Base-by-base conservation (phyloP, 140 eudicot genomes). In the Senecio squalidus region DNA sequence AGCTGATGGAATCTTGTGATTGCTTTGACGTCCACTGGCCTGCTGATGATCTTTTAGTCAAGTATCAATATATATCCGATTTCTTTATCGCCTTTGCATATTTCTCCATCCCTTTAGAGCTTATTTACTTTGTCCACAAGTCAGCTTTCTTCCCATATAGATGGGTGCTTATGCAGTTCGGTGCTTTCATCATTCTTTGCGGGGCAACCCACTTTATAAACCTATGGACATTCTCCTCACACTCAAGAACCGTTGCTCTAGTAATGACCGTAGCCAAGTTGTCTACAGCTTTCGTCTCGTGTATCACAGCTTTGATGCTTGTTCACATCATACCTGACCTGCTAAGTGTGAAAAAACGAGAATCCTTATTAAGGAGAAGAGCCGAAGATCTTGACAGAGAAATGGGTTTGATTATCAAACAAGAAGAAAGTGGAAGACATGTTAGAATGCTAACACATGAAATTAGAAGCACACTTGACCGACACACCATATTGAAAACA, bases 361-460 rank as follows among this genome's bases (percentile, higher is more conserved):
- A 90, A 54, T 50, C 68, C 6, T 72, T 83, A 40, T 51, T 90
- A 75, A 83, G 80, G 38, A 83, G 76, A 62, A 75, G 81, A 25
- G 95, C 95, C 2, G 94, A 84, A 16, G 95, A 83, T 78, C 95
- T 85, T 21, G 97, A 90, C 52, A 70, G 81, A 60, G 94, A 86
- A 70, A 74, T 78, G 95, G 95, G 97, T 5, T 54, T 83, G n/a
- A 86, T 90, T 14, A 92, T 83, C 18, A 83, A 83, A 49, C 84
- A 86, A 47, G 95, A 86, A 54, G 96, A 86, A 77, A 83, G 96
- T 0, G 94, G 92, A 34, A 51, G 96, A 34, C 88, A 86, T 70
- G 96, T 91, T 33, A 83, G 96, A 69, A 91, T 81, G 95, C 77
- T 91, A 38, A 91, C 96, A 17, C 94, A 74, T 81, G 94, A 91